phyloP scores from a whole-genome alignment of 2,329 filamentous ascomycete species.

The Chrysosporium keratinophilum region DNA sequence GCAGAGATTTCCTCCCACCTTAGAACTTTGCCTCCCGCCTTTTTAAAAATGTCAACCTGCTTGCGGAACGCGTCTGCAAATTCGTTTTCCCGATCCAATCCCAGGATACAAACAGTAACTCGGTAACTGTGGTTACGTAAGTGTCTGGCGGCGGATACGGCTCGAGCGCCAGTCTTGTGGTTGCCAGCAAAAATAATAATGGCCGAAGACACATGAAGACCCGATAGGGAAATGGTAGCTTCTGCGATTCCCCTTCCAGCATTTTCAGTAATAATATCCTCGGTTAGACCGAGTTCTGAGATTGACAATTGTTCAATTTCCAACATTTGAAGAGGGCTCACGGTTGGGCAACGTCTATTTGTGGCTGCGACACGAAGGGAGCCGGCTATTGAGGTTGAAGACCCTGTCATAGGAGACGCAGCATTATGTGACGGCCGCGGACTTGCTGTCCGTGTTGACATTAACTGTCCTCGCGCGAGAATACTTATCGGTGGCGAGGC shows the following conservation, averaged over 20 bases:
- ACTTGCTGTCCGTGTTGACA: conserved; percentile 31
- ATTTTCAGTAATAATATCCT: conserved; percentile 87
- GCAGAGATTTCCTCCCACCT: conserved; percentile 49
- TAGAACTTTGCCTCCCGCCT: conserved; percentile 65
- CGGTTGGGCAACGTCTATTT: conserved; percentile 46
- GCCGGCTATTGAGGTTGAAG: conserved; percentile 27
- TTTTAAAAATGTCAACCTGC: conserved; percentile 74
- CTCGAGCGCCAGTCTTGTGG: conserved; percentile 75
- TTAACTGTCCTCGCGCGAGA: conserved; percentile 28
- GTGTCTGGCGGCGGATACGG: conserved; percentile 76
- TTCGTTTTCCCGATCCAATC: conserved; percentile 71
- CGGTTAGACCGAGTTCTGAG: conserved; percentile 73
- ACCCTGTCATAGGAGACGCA: conserved; percentile 35
- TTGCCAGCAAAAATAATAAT: conserved; percentile 87
- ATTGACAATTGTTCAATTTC: conserved; percentile 87
- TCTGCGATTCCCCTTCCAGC: conserved; percentile 81
- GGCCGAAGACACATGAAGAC: conserved; percentile 43
- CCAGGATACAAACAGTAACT: conserved; percentile 72
- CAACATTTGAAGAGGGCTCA: conserved; percentile 70
- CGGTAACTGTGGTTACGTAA: conserved; percentile 72
- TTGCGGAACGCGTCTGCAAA: conserved; percentile 68
- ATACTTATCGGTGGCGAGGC: conserved; percentile 28
- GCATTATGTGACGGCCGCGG: conserved; percentile 33
- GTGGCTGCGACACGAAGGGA: conserved; percentile 46
- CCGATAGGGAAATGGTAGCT: conserved; percentile 57